Conservation (phyloP, 2,329 filamentous ascomycete species). For the Cryphonectria nitschkei region DNA sequence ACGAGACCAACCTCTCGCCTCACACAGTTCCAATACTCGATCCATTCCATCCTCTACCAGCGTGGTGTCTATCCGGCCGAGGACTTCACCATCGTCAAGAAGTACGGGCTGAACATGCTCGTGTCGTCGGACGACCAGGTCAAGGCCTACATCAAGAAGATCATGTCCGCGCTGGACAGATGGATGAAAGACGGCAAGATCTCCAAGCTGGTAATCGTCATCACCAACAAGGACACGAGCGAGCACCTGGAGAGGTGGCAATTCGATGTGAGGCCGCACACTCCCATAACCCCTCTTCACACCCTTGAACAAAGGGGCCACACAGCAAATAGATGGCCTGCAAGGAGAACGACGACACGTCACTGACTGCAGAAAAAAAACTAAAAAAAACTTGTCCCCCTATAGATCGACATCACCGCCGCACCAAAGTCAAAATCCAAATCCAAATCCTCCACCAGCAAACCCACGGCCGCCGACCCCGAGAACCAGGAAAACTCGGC, state of each 20-base stretch:
- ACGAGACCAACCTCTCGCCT: neutral
- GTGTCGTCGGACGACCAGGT: slow-evolving; percentile 96
- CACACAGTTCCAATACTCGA: slow-evolving; percentile 88
- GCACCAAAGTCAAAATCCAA: slow-evolving; percentile 47
- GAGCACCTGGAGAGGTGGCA: slow-evolving; percentile 98
- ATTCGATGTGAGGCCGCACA: slow-evolving; percentile 71
- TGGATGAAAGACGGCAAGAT: slow-evolving; percentile 99
- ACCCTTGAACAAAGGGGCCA: neutral
- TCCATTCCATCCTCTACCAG: slow-evolving; percentile 95
- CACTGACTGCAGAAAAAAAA: neutral
- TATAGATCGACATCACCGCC: slow-evolving; percentile 45
- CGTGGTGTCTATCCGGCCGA: slow-evolving; percentile 86
- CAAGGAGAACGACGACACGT: neutral
- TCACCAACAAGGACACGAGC: slow-evolving; percentile 95
- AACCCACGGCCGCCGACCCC: slow-evolving; percentile 50
- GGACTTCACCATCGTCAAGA: slow-evolving; percentile 97
- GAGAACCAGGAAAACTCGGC: slow-evolving; percentile 72
- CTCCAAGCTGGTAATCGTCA: slow-evolving; percentile 93
- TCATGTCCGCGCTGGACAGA: slow-evolving; percentile 93
- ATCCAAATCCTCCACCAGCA: slow-evolving; percentile 60
- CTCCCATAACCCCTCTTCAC: neutral
- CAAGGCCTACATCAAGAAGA: slow-evolving; percentile 98
- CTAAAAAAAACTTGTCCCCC: too few species aligned
- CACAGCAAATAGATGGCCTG: too few species aligned
- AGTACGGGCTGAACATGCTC: slow-evolving; percentile 99